Evolutionary conservation across 2,329 filamentous ascomycete species (phyloP).

Genomic region (Pseudocercospora eumusae): DNA sequence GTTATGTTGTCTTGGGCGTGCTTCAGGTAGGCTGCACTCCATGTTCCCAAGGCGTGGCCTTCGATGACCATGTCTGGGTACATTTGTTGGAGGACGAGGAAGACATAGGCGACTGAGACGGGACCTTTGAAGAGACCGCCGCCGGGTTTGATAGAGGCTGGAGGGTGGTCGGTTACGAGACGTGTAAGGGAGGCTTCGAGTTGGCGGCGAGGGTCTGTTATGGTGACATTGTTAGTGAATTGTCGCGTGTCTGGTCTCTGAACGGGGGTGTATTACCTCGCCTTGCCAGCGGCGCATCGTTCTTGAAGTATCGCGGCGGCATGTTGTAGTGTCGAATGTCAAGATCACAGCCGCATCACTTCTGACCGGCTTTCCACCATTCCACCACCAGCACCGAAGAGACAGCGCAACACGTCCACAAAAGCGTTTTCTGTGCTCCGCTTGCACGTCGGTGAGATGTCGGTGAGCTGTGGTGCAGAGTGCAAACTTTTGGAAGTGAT

Average conservation of each 20-base stretch:
- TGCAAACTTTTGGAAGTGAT: slow-evolving; percentile 1
- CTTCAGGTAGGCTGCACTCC: slow-evolving; percentile 54
- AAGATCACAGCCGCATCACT: background rate
- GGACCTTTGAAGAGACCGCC: slow-evolving; percentile 55
- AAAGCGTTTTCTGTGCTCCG: background rate
- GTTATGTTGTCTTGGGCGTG: slow-evolving; percentile 53
- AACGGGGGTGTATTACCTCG: slow-evolving; percentile 32
- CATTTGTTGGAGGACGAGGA: slow-evolving; percentile 52
- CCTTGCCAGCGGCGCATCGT: slow-evolving; percentile 41
- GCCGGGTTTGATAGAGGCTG: slow-evolving; percentile 48
- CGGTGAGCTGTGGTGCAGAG: slow-evolving; percentile 7
- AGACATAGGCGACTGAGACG: slow-evolving; percentile 52
- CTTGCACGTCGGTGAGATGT: slow-evolving; percentile 7
- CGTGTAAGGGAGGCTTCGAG: slow-evolving; percentile 53
- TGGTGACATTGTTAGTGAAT: slow-evolving; percentile 12
- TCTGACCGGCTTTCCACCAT: background rate
- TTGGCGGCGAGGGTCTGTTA: slow-evolving; percentile 51
- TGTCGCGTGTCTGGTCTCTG: background rate
- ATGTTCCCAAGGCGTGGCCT: slow-evolving; percentile 49
- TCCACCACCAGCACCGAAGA: background rate
- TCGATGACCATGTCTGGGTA: slow-evolving; percentile 53
- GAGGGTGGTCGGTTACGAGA: slow-evolving; percentile 51
- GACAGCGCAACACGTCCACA: background rate
- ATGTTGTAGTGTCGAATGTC: slow-evolving; percentile 22
- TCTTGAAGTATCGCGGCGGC: slow-evolving; percentile 45